These are phyloP conservation scores for Graphilbum sp. DNA, from an alignment of 2,329 filamentous ascomycete genomes.

Conservation along the genomic window DNA sequence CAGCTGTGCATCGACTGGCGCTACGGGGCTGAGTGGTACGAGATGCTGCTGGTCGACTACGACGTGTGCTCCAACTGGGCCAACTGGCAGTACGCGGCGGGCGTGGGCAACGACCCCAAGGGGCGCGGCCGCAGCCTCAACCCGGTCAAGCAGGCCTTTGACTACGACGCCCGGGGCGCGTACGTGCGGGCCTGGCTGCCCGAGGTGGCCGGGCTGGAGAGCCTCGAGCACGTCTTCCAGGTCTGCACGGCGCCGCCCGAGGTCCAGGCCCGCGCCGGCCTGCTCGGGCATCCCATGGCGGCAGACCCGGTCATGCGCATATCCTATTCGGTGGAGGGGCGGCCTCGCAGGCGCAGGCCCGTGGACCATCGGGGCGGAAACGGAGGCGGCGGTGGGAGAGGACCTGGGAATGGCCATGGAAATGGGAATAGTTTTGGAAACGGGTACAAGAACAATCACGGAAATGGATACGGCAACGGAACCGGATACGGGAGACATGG, in stretches of 20 bases:
- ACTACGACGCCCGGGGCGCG: slow-evolving; percentile 54
- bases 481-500: too few relatives aligned
- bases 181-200: slow-evolving; percentile 62
- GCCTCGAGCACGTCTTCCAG: slow-evolving; percentile 48
- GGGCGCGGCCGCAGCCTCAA: slow-evolving; percentile 63
- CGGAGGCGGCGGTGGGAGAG: too few relatives aligned
- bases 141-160: slow-evolving; percentile 62
- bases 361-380: too few relatives aligned
- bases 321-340: too few relatives aligned
- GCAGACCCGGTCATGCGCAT: neutral
- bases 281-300: too few relatives aligned
- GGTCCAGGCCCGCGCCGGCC: neutral
- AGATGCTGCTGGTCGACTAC: slow-evolving; percentile 58
- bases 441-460: too few relatives aligned
- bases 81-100: slow-evolving; percentile 70
- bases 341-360: too few relatives aligned
- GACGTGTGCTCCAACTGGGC: slow-evolving; percentile 65
- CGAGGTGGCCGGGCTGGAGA: slow-evolving; percentile 28
- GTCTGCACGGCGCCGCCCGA: slow-evolving; percentile 46
- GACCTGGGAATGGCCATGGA: too few relatives aligned
- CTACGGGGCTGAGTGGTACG: slow-evolving; percentile 61
- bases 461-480: too few relatives aligned
- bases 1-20: slow-evolving; percentile 66
- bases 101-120: slow-evolving; percentile 64
- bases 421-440: too few relatives aligned